Base-by-base conservation (phyloP, 139 green algal genomes). In the Micractinium conductrix region DNA sequence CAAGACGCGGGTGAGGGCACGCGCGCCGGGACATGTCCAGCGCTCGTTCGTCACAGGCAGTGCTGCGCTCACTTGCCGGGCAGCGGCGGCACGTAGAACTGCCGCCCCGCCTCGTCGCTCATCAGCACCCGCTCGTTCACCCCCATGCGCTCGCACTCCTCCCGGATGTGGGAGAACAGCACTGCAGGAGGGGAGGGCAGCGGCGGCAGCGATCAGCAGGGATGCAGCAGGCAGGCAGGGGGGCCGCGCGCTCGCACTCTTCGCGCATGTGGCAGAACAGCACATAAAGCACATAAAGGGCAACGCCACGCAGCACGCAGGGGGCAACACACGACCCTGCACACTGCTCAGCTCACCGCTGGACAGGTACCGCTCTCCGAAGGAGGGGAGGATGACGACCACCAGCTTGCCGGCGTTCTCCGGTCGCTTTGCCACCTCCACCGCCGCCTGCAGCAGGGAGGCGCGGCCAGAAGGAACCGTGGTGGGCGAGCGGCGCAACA, bases 101-200 rank as follows among this genome's bases (percentile, higher is more conserved):
- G 87, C 24, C 88, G 79, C 28, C 94, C 94, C 35, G 92, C 90
- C 62, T 90, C 48, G 72, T 96, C 93, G 6, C 65, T 75, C 24
- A 96, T 42, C 73, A 87, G 85, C 43, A 96, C 90, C 30, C 92
- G 89, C 84, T 96, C 92, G 81, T 96, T 92, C 68, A 95, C 80
- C 38, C 82, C 88, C 91, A 97, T 93, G 35, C 85, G 65, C 76
- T 88, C 76, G 37, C 70, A 83, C 79, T 89, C 80, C 72, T 89
- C 79, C 42, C 71, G 83, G 45, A 91, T 67, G 24, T 30, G 33
- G 42, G 63, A 55, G 53, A 91, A 91, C 44, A 91, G 80, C 35
- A 81, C 55, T 40, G 87, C 70, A 80, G 28, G 75, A 79, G 38
- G 81, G 74, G 84, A 87, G 80, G 4, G 60, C 4, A 42, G 12